Percentiles rank a stretch among this genome's conserved stretches.
phyloP scores from a whole-genome alignment of 73 alveolate genomes.

The Tetrahymena borealis region DNA sequence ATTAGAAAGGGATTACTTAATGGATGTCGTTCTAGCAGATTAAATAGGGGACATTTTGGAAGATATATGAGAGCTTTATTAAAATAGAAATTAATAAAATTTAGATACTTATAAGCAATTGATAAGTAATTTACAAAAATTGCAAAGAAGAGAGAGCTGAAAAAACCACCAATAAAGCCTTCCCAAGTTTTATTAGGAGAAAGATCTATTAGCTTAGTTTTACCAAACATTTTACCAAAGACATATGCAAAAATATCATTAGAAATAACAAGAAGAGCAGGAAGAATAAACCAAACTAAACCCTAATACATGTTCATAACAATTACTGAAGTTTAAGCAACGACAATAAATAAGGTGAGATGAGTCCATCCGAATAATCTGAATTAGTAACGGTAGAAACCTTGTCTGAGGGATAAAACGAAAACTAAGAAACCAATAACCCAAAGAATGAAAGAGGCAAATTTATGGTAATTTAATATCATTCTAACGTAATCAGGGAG shows the following conservation, averaged over 20 bases:
- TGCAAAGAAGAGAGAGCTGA: conserved; percentile 29
- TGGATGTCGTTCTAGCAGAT: conserved; percentile 9
- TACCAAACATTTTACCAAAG: conserved; percentile 89
- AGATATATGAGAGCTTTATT: conserved; percentile 58
- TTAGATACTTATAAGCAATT: conserved; percentile 31
- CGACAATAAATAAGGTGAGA: conserved; percentile 45
- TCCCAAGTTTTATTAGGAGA: conserved; percentile 99
- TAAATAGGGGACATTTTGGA: conserved; percentile 57
- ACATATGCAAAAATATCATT: conserved; percentile 89
- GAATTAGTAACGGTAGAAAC: conserved; percentile 46
- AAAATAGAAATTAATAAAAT: conserved; percentile 65
- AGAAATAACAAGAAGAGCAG: conserved; percentile 74
- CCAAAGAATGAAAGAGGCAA: conserved; percentile 68
- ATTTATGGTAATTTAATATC: conserved; percentile 70
- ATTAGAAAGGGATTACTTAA: conserved; percentile 11
- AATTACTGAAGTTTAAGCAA: conserved; percentile 68
- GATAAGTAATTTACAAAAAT: background rate
- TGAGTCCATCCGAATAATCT: conserved; percentile 57
- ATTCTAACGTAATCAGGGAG: background rate
- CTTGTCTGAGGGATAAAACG: conserved; percentile 52
- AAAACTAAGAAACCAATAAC: conserved; percentile 77
- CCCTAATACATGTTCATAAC: conserved; percentile 89
- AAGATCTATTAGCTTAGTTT: conserved; percentile 77
- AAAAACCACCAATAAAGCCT: conserved; percentile 87
- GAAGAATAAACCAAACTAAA: conserved; percentile 90